Percentiles rank a stretch among this genome's conserved stretches.
Evolutionary conservation across 2,329 filamentous ascomycete species (phyloP).

Genomic region (Colletotrichum godetiae): DNA sequence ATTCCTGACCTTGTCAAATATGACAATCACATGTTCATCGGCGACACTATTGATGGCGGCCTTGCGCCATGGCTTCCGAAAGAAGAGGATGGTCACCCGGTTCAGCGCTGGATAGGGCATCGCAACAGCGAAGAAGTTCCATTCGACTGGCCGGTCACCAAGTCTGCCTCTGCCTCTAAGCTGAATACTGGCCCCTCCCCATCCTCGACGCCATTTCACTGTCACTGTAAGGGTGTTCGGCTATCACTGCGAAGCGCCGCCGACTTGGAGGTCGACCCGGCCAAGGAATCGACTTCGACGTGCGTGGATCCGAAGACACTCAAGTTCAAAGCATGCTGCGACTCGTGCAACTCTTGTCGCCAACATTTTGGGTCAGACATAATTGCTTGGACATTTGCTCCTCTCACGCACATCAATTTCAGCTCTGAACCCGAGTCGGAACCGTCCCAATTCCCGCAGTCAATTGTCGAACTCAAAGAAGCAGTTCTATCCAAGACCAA

Average conservation of each 20-base stretch:
- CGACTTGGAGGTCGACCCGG: conserved; percentile 43
- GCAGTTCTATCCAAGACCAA: conserved; percentile 43
- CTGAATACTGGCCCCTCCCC: background rate
- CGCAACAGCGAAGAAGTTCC: conserved; percentile 41
- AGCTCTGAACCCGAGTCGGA: conserved; percentile 13
- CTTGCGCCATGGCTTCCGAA: conserved; percentile 57
- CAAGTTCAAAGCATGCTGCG: conserved; percentile 52
- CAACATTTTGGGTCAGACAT: conserved; percentile 54
- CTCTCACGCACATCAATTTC: conserved; percentile 53
- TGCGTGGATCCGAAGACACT: conserved; percentile 56
- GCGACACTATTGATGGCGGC: conserved; percentile 64
- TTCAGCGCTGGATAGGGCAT: conserved; percentile 42
- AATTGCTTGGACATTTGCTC: conserved; percentile 56
- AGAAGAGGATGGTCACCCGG: conserved; percentile 39
- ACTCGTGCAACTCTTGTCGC: conserved; percentile 61
- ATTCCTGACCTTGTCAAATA: conserved; percentile 46
- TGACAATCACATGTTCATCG: conserved; percentile 55
- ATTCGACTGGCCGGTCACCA: conserved; percentile 43
- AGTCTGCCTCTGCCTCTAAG: conserved; percentile 26
- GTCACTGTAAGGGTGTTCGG: conserved; percentile 59
- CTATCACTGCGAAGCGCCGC: conserved; percentile 49
- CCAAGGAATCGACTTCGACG: conserved; percentile 47
- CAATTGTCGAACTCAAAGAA: conserved; percentile 45
- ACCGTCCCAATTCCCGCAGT: conserved; percentile 42
- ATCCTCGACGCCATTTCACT: conserved; percentile 50